These are phyloP conservation scores for Trichosporon ovoides DNA, from an alignment of 1,284 basidiomycete genomes.

Conservation along the genomic window DNA sequence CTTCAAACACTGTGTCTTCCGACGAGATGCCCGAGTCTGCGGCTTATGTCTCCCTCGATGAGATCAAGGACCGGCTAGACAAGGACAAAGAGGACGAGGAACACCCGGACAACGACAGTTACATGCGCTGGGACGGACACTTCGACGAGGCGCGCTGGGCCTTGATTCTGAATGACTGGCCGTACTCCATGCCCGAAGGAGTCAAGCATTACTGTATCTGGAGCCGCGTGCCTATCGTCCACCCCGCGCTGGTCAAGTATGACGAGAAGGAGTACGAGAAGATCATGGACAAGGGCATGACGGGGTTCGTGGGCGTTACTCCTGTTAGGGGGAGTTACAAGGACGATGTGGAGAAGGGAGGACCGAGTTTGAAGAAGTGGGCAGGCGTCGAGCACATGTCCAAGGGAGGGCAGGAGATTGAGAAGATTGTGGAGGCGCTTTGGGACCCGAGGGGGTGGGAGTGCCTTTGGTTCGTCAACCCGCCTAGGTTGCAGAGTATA, in stretches of 20 bases:
- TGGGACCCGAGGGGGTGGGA: slow-evolving; percentile 47
- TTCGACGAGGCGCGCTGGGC: slow-evolving; percentile 38
- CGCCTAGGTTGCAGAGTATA: slow-evolving; percentile 39
- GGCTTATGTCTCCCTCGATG: slow-evolving; percentile 6
- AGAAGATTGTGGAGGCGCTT: slow-evolving; percentile 41
- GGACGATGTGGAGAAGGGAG: slow-evolving; percentile 29
- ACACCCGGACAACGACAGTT: slow-evolving; percentile 19
- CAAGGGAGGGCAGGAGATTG: slow-evolving; percentile 39
- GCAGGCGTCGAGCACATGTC: slow-evolving; percentile 33
- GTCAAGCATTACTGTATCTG: slow-evolving; percentile 45
- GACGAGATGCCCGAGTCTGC: slow-evolving; percentile 1
- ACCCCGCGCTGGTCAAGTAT: slow-evolving; percentile 39
- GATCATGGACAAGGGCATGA: slow-evolving; percentile 39
- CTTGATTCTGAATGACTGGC: slow-evolving; percentile 47
- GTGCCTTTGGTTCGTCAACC: slow-evolving; percentile 44
- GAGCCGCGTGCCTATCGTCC: slow-evolving; percentile 46
- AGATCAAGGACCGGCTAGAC: slow-evolving; percentile 7
- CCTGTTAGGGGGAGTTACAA: slow-evolving; percentile 33
- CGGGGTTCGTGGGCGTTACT: slow-evolving; percentile 44
- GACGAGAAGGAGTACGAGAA: slow-evolving; percentile 32
- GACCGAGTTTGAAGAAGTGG: slow-evolving; percentile 33
- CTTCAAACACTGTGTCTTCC: neutral
- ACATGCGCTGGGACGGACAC: slow-evolving; percentile 28
- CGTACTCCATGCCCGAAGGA: slow-evolving; percentile 43
- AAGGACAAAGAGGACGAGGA: slow-evolving; percentile 23